Base-by-base conservation (phyloP, 768 basidiomycete species). In the Cubamyces lactineus region DNA sequence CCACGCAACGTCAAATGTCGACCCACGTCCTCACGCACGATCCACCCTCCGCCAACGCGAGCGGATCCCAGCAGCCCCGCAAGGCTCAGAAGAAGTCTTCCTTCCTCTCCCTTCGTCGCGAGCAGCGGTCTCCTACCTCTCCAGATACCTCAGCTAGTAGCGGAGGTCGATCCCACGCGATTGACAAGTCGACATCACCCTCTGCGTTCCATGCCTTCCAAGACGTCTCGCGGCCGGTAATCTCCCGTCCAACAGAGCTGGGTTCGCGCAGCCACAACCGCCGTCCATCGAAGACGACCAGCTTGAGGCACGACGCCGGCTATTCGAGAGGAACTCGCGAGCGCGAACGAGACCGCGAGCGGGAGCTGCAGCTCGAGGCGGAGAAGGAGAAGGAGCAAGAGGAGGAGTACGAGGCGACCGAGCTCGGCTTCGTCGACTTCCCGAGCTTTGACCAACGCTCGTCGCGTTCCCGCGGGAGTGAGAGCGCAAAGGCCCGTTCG, bases 1-100 rank as follows among this genome's bases (percentile, higher is more conserved):
- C 34, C 41, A 48, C 53, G 50, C 49, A 59, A 64, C 62, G 48
- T 54, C 53, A 59, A 43, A 60, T 64, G 63, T 54, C 59, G 41
- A 61, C 61, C 19, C 58, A 54, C 50, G 58, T 56, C 42, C 58
- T 51, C 42, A 50, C 54, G 21, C 54, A 57, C 45, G 54, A 58
- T 47, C 17, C 59, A 21, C 46, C 66, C 46, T 53, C 59, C 46
- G n/a, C 63, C 57, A 56, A 45, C 65, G 51, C 52, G 61, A 69
- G 56, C 72, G 75, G 54, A 61, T 69, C 64, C 52, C 67, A 57
- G 63, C 73, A 57, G 5, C 61, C 79, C 42, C 82, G 78, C 58
- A 73, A 73, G 26, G 82, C 84, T 16, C 78, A 79, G 61, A 85
- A 83, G 72, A 85, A 79, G 66, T 74, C 80, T 21, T 85, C 87